These are phyloP conservation scores for Fusarium sulawesiense DNA, from an alignment of 2,329 filamentous ascomycete genomes.

Conservation along the genomic window DNA sequence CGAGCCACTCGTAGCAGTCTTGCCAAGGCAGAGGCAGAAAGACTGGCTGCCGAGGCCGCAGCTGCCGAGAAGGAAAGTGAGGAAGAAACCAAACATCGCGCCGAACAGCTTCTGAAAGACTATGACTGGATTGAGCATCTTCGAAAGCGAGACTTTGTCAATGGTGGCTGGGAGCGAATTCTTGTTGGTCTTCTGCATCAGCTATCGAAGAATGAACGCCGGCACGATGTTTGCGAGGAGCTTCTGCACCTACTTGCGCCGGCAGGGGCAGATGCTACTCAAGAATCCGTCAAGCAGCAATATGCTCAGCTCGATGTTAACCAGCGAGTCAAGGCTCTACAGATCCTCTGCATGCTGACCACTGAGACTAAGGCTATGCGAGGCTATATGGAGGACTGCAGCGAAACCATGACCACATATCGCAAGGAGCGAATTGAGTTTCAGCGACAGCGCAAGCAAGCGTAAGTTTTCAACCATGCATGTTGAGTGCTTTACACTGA, in stretches of 20 bases:
- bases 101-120: constrained; percentile 77
- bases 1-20: constrained; percentile 88
- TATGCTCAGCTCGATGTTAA: constrained; percentile 87
- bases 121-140: constrained; percentile 90
- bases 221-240: constrained; percentile 79
- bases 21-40: constrained; percentile 81
- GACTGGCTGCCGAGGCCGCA: constrained; percentile 69
- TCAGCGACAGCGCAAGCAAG: constrained; percentile 79
- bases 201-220: constrained; percentile 78
- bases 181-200: constrained; percentile 88
- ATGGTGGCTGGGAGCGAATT: constrained; percentile 92
- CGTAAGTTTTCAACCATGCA: constrained; percentile 58
- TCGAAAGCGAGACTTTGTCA: constrained; percentile 82
- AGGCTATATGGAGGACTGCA: constrained; percentile 90
- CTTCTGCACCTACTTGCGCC: constrained; percentile 86
- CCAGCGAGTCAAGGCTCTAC: constrained; percentile 79
- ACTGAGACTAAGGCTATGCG: constrained; percentile 88
- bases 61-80: constrained; percentile 63
- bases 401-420: constrained; percentile 92
- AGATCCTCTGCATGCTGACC: constrained; percentile 87
- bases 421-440: constrained; percentile 96
- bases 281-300: constrained; percentile 76
- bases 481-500: constrained; percentile 6
- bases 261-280: constrained; percentile 77
- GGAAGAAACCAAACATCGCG: constrained; percentile 71